Evolutionary conservation across 108 stramenopile genomes (phyloP).

Genomic region (Pseudonitzschia multiseries): DNA sequence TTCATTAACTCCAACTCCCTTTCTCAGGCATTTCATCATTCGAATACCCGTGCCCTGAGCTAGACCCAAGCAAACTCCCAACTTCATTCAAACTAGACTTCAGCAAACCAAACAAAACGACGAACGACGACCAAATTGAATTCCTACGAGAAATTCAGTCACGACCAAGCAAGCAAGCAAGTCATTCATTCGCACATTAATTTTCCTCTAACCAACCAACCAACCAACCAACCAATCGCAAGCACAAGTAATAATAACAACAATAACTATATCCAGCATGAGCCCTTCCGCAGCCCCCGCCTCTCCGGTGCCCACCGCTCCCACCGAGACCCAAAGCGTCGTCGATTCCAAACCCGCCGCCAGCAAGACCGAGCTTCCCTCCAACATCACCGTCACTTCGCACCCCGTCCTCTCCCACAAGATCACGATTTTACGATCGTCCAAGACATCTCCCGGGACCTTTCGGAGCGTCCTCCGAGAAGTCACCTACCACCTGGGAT

Average conservation of each 20-base stretch:
- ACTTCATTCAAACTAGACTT: too few relatives aligned
- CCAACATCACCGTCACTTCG: constrained; percentile 59
- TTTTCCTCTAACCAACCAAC: too few relatives aligned
- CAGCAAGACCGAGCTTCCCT: background rate
- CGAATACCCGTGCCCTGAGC: too few relatives aligned
- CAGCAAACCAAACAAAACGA: background rate
- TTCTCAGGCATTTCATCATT: too few relatives aligned
- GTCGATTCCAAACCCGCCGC: background rate
- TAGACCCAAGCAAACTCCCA: too few relatives aligned
- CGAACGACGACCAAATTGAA: background rate
- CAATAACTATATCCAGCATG: background rate
- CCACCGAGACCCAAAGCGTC: background rate
- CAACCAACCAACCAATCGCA: too few relatives aligned
- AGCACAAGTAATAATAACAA: too few relatives aligned
- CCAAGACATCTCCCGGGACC: constrained; percentile 66
- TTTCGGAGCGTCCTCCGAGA: constrained; percentile 90
- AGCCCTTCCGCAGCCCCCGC: background rate
- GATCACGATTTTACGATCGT: constrained; percentile 72
- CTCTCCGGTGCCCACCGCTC: background rate
- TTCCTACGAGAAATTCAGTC: background rate
- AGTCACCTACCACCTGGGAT: constrained; percentile 96
- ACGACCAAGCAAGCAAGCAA: background rate
- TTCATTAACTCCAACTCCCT: too few relatives aligned
- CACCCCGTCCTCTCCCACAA: constrained; percentile 83
- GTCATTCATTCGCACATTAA: too few relatives aligned